These are phyloP conservation scores for Fusarium miscanthi DNA, from an alignment of 2,329 filamentous ascomycete genomes.

Conservation along the genomic window DNA sequence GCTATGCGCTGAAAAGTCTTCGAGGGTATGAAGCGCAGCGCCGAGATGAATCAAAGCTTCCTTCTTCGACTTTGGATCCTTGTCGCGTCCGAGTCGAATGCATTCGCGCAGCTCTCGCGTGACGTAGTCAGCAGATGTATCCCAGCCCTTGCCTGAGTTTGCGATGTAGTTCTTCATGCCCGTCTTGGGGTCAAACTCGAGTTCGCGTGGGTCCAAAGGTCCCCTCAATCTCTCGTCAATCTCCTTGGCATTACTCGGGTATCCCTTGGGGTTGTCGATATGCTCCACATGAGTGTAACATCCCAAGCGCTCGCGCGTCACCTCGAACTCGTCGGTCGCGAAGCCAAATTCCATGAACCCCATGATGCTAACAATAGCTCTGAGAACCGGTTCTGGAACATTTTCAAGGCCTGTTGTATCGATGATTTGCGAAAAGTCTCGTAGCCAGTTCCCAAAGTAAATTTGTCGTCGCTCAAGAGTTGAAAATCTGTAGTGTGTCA, in stretches of 20 bases:
- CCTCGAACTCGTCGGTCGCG: constrained; percentile 82
- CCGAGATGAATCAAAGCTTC: constrained; percentile 62
- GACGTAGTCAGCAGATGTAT: constrained; percentile 85
- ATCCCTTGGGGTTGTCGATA: constrained; percentile 80
- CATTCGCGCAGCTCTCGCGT: constrained; percentile 74
- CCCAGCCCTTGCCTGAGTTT: constrained; percentile 78
- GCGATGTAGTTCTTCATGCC: constrained; percentile 99
- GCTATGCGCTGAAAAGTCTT: constrained; percentile 74
- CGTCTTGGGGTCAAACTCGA: constrained; percentile 75
- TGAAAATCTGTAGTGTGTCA: constrained; percentile 54
- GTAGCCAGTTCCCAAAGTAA: constrained; percentile 58
- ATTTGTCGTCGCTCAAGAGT: constrained; percentile 54
- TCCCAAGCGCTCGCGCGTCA: constrained; percentile 79
- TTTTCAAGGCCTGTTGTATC: constrained; percentile 64
- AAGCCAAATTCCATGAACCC: constrained; percentile 62
- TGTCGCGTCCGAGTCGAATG: constrained; percentile 73
- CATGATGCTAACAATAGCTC: constrained; percentile 47
- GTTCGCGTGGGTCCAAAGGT: constrained; percentile 62
- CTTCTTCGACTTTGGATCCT: constrained; percentile 25
- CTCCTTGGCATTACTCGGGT: constrained; percentile 78
- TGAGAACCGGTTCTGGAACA: constrained; percentile 44
- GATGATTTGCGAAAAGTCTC: constrained; percentile 82
- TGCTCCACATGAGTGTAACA: constrained; percentile 80
- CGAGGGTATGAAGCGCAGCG: constrained; percentile 77
- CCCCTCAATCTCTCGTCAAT: constrained; percentile 66